Conservation (phyloP, 2,329 filamentous ascomycete species). For the Colletotrichum scovillei region DNA sequence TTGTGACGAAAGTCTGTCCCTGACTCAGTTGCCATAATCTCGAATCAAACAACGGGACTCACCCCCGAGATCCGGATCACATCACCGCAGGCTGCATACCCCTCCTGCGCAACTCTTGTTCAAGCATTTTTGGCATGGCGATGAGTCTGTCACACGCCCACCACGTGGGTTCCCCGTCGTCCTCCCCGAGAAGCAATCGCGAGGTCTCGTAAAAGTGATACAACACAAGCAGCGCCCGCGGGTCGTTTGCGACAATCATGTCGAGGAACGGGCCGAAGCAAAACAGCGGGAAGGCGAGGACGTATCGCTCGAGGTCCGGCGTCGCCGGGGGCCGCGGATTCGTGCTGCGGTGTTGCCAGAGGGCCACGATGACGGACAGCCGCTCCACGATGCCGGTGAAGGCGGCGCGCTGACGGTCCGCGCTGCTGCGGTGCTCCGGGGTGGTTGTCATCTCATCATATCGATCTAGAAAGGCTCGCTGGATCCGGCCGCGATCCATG, state of each 20-base stretch:
- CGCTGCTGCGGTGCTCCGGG: background rate
- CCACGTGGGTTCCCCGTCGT: conserved; percentile 36
- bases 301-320: conserved; percentile 40
- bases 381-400: conserved; percentile 38
- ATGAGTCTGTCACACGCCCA: conserved; percentile 40
- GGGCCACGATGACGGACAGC: conserved; percentile 37
- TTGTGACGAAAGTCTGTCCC: background rate
- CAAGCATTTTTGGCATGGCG: conserved; percentile 35
- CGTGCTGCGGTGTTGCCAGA: background rate
- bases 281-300: conserved; percentile 44
- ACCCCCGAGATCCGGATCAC: background rate
- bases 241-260: conserved; percentile 40
- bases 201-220: conserved; percentile 42
- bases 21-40: background rate
- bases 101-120: background rate
- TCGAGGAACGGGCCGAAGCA: conserved; percentile 41
- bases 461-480: conserved; percentile 37
- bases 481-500: conserved; percentile 33
- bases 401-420: conserved; percentile 26
- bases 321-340: background rate
- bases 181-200: conserved; percentile 35
- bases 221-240: conserved; percentile 42
- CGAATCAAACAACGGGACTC: background rate
- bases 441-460: conserved; percentile 36
- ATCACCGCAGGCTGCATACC: background rate